Evolutionary conservation across 164 flowering plant species (phyloP).

Genomic region (Nymphaea thermarum): DNA sequence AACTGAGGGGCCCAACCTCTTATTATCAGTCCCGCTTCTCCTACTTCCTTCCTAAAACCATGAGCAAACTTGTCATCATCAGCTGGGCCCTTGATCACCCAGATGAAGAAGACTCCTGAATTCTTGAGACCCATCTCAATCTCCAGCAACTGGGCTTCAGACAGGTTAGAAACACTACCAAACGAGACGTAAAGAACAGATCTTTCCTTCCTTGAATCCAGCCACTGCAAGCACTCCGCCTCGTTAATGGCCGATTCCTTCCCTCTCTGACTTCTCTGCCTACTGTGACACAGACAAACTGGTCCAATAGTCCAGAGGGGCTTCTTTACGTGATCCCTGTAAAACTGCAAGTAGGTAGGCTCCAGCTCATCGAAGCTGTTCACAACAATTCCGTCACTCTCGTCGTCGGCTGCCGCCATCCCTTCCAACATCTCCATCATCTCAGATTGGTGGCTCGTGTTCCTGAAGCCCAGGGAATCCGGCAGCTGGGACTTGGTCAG

Average conservation of each 20-base stretch:
- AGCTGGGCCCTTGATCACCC: background rate
- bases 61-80: conserved; percentile 8
- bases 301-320: conserved; percentile 4
- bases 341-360: background rate
- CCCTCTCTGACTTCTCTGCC: background rate
- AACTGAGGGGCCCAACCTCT: conserved; percentile 37
- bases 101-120: background rate
- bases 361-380: conserved; percentile 7
- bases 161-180: conserved; percentile 1
- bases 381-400: conserved; percentile 1
- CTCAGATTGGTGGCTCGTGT: no score
- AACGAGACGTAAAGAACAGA: conserved; percentile 4
- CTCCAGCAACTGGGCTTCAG: background rate
- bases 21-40: conserved; percentile 18
- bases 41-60: conserved; percentile 16
- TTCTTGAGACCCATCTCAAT: conserved; percentile 1
- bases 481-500: no score
- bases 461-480: no score
- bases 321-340: background rate
- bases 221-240: conserved; percentile 1
- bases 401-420: no score
- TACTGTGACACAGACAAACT: background rate
- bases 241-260: background rate
- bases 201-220: background rate
- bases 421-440: no score